Percentiles rank a stretch among this genome's conserved stretches.
Conservation (phyloP, 495 filamentous ascomycete genomes). For the Aspergillus avenaceus region DNA sequence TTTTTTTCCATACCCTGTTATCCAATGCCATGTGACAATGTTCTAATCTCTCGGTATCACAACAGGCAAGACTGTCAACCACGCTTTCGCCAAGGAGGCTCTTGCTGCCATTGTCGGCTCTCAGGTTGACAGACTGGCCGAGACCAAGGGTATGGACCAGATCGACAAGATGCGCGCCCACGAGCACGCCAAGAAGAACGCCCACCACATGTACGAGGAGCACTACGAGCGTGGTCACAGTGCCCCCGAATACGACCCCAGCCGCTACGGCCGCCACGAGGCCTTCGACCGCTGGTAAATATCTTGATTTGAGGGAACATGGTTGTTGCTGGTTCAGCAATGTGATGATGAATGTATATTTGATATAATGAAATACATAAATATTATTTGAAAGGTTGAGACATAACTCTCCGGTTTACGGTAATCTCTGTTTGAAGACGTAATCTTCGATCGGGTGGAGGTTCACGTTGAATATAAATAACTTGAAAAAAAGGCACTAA, state of each 20-base stretch:
- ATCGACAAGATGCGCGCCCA: slow-evolving; percentile 64
- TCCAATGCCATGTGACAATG: not conserved
- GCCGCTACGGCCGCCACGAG: slow-evolving; percentile 30
- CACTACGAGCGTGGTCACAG: slow-evolving; percentile 46
- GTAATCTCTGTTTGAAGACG: no score
- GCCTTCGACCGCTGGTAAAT: slow-evolving; percentile 21
- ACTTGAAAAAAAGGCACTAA: no score
- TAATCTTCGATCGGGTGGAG: no score
- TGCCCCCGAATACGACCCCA: slow-evolving; percentile 41
- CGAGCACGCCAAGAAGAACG: slow-evolving; percentile 61
- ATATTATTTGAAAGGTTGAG: not conserved
- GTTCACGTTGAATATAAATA: not conserved
- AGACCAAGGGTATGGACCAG: slow-evolving; percentile 73
- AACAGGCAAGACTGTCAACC: slow-evolving; percentile 64
- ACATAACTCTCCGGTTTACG: no score
- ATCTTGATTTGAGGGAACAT: slow-evolving; percentile 4
- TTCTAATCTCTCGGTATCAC: not conserved
- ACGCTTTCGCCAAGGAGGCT: slow-evolving; percentile 74
- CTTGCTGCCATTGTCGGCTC: slow-evolving; percentile 66
- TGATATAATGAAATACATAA: not conserved
- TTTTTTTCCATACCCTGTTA: not conserved
- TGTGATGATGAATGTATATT: slow-evolving; percentile 9
- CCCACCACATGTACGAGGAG: slow-evolving; percentile 60
- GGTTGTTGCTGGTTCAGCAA: slow-evolving; percentile 1
- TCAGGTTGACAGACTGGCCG: slow-evolving; percentile 74